Evolutionary conservation across 108 stramenopile species (phyloP), one percentile per base, ranked within the genome.

Genomic region (Cyclostephanos tholiformis): DNA sequence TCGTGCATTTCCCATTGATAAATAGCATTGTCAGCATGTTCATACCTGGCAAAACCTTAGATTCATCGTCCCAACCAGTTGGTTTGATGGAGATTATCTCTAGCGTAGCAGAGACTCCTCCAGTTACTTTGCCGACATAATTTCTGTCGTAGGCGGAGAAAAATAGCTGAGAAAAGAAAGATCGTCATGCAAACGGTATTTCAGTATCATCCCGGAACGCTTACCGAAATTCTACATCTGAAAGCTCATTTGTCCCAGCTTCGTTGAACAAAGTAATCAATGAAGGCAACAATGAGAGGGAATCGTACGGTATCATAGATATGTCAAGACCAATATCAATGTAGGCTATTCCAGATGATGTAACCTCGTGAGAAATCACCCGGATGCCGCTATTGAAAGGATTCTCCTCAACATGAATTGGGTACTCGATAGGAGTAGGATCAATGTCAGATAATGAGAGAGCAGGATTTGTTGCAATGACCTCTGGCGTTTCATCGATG

Each of bases 271-370:
- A 58, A 27, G 82, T 51, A 22, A 84, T 76, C 51, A 97, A 83
- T 10, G 97, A 69, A 13, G 93, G 90, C 9, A 98, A 55, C 19
- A 96, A 82, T 6, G 80, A 72, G 29, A 91, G 26, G 64, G 96
- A 93, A 27, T 91, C 87, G 63, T 90, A 87, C 19, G 80, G 84
- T 63, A 97, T 36, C 67, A 72, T 83, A 48, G 89, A 89, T 35
- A 94, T 69, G 76, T 97, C 96, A 16, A 97, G 59, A 2, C 89
- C 90, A 52, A 94, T 82, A 75, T 95, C 91, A 32, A 94, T 80
- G 72, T 97, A 97, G 10, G 90, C 75, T 68, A 97, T 94, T 29
- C 94, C 94, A 57, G 83, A 84, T 58, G 85, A 92, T 55, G 86
- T 67, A 23, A 97, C 71, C 23, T 73, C 80, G 68, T 95, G 90